Evolutionary conservation across 23 red algal species (phyloP).

Genomic region (Chondrus crispus): DNA sequence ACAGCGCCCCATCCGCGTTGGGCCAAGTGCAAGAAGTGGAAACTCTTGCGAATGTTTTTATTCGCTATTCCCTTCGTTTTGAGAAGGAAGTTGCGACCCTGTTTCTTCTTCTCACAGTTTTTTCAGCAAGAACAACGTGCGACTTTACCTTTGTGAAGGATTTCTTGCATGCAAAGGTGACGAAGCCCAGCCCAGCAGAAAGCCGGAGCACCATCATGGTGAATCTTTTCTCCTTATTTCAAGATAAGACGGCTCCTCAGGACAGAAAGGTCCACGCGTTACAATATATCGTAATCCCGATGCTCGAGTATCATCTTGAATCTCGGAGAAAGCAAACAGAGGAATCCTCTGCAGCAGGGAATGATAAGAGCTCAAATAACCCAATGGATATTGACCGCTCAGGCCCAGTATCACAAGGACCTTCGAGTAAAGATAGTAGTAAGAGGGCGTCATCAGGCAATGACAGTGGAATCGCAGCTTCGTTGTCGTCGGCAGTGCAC

Average conservation of each 20-base stretch:
- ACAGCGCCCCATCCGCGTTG: constrained; percentile 27
- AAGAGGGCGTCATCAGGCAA: not conserved
- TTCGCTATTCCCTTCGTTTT: constrained; percentile 62
- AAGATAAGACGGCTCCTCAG: constrained; percentile 28
- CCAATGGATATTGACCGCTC: no score
- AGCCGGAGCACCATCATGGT: constrained; percentile 46
- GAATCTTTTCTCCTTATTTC: constrained; percentile 66
- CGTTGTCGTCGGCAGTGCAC: not conserved
- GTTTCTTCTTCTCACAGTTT: constrained; percentile 83
- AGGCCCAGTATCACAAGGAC: not conserved
- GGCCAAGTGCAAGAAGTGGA: constrained; percentile 65
- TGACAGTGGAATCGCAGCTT: not conserved
- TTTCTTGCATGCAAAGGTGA: constrained; percentile 53
- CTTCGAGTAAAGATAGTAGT: not conserved
- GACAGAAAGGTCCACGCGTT: constrained; percentile 83
- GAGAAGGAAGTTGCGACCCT: constrained; percentile 59
- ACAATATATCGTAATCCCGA: constrained; percentile 74
- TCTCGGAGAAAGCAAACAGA: not conserved
- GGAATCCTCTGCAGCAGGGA: not conserved
- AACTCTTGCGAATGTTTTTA: constrained; percentile 62
- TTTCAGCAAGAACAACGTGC: constrained; percentile 70
- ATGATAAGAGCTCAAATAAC: no score
- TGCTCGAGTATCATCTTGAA: constrained; percentile 61
- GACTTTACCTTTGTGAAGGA: constrained; percentile 91
- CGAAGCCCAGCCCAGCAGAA: not conserved